phyloP scores from a whole-genome alignment of 345 rosid species.

The Syzygium jambos region DNA sequence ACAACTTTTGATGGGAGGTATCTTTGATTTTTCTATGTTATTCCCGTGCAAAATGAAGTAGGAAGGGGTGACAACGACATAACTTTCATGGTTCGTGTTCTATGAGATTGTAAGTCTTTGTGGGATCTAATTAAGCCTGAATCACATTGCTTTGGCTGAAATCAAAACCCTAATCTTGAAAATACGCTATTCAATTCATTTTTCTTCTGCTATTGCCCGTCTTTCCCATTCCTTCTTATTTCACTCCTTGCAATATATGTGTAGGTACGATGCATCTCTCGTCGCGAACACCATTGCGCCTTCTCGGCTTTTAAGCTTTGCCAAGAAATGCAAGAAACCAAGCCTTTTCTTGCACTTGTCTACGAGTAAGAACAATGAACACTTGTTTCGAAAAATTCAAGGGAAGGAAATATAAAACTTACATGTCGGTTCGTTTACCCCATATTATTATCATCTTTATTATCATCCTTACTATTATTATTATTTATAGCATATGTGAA shows the following conservation, averaged over 20 bases:
- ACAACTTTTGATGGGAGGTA: constrained; percentile 7
- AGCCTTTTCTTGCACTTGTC: constrained; percentile 20
- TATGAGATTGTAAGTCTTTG: not conserved
- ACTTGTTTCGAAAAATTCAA: not conserved
- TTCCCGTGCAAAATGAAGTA: not conserved
- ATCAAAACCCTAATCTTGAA: not conserved
- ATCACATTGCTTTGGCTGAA: not conserved
- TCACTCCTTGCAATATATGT: not conserved
- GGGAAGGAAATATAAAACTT: not conserved
- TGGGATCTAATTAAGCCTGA: not conserved
- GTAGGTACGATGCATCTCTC: constrained; percentile 17
- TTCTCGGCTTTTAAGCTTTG: constrained; percentile 3
- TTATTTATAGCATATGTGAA: constrained; percentile 1
- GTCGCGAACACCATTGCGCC: constrained; percentile 7
- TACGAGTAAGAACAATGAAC: not conserved
- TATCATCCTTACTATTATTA: no score
- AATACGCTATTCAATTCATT: not conserved
- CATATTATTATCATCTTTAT: not conserved
- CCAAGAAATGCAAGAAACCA: constrained; percentile 16
- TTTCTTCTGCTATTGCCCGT: not conserved
- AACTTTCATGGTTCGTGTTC: not conserved
- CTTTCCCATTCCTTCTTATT: not conserved
- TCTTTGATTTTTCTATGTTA: not conserved
- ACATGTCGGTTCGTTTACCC: not conserved
- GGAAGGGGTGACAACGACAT: not conserved